Base-by-base conservation (phyloP, 2,329 filamentous ascomycete species). In the Exophiala viscosa region DNA sequence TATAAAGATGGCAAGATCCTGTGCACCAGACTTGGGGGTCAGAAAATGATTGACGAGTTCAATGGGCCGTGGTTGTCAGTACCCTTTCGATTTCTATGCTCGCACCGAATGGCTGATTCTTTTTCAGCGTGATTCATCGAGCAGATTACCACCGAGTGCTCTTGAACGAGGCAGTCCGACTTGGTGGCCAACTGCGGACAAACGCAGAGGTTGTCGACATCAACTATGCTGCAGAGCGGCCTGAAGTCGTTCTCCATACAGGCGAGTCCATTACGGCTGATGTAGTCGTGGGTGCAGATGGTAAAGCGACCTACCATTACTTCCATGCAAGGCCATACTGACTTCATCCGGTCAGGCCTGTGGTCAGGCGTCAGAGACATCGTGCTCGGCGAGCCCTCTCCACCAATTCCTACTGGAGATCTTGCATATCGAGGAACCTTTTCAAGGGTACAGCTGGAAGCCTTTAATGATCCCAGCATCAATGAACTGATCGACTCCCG, bases 401-500 rank as follows among this genome's bases (percentile, higher is more conserved):
- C 75, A 0, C 76, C 78, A 1, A 62, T 70, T 9, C 69, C 73
- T 42, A 82, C 79, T 0, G 79, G 79, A 1, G 79, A 82, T 61
- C 64, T 82, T 23, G 79, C 79, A 3, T 82, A 81, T 62, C 42
- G 52, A 1, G 47, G 46, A 4, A 54, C 52, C 2, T 50, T 54
- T 17, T 33, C 46, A 17, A 32, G 46, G 34, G 52, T 4, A 17
- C 35, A 43, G 20, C 41, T 54, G 3, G 47, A 54, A 14, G 36
- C 46, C 2, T 38, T 54, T 7, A 38, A 54, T 8, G 47, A 54
- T 14, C 41, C 34, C 5, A 38, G 42, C n/a, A 42, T 54, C 28
- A 20, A 50, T 13, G 52, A 54, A 20, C 42, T 54, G 13, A 50
- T 54, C 42, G 46, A 46, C 35, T 46, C 46, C 7, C 13, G 36